Evolutionary conservation across 2,329 filamentous ascomycete genomes (phyloP), one percentile per base, ranked within the genome.

Genomic region (Paraphaeosphaeria minitans): DNA sequence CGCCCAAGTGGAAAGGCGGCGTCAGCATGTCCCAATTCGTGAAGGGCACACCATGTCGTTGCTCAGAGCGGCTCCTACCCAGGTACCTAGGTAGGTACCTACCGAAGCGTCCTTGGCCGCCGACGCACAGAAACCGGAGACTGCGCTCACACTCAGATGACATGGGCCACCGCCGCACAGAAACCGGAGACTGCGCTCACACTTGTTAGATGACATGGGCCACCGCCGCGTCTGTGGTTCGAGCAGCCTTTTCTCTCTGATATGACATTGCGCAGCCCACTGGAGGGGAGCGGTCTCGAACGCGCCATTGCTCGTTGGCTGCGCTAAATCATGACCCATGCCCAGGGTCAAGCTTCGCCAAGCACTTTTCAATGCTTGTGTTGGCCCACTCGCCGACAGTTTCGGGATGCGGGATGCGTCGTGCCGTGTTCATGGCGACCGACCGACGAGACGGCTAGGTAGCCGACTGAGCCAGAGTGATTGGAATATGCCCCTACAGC

Each of bases 271-370:
- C n/a, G 9, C 43, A 14, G 46, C 16, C 52, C 47, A 53, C 12
- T 45, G 42, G 35, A 21, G 49, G 4, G 14, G 33, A 14, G 46
- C 45, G 53, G 55, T 55, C 50, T 27, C 42, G 53, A 41, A 21
- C 55, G 24, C 42, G 49, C 52, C 46, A 45, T 29, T n/a, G 45
- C 45, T 48, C 50, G 58, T 57, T 54, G 49, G 47, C 45, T 55
- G 50, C 57, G 46, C 50, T 43, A 47, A 37, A 24, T 51, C 49
- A 53, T 42, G 51, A 55, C 51, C 53, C 58, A 52, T 47, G 55
- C 62, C 60, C 48, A 37, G 37, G 29, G 58, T 62, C 66, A 71
- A 71, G 69, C 67, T 71, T 64, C 14, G 69, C 69, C 67, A 70
- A 71, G 67, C 43, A 48, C 31, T 29, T 29, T 55, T 49, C 46